phyloP scores from a whole-genome alignment of 2,329 filamentous ascomycete genomes.

The Pseudocercospora macadamiae region DNA sequence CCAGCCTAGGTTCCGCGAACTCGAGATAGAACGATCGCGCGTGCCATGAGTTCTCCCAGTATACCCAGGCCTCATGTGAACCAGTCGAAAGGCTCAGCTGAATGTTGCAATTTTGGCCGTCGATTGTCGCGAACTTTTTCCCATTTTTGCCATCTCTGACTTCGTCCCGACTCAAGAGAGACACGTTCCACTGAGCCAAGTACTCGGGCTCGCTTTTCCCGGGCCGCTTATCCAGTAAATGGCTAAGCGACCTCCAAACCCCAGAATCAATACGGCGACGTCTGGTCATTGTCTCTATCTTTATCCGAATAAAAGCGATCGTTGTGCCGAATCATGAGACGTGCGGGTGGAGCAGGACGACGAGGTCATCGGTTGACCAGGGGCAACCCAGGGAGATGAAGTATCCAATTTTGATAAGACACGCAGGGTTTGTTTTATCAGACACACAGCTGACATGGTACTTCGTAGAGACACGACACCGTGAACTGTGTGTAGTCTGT shows the following conservation, averaged over 20 bases:
- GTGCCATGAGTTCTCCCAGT: background rate
- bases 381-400: no score
- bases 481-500: no score
- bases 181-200: background rate
- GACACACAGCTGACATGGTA: no score
- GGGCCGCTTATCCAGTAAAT: background rate
- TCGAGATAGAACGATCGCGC: background rate
- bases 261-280: background rate
- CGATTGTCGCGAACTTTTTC: background rate
- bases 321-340: no score
- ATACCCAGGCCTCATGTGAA: background rate
- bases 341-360: no score
- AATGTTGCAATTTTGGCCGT: background rate
- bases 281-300: background rate
- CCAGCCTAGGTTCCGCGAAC: no score
- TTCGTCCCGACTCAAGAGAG: background rate
- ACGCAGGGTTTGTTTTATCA: no score
- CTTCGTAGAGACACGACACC: no score
- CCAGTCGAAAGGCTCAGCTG: background rate
- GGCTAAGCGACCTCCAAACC: background rate
- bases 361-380: no score
- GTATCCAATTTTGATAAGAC: no score
- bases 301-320: no score
- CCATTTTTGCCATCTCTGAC: background rate
- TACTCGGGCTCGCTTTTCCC: background rate